Conservation (phyloP, 2,329 filamentous ascomycete species). For the Scytalidium lignicola region DNA sequence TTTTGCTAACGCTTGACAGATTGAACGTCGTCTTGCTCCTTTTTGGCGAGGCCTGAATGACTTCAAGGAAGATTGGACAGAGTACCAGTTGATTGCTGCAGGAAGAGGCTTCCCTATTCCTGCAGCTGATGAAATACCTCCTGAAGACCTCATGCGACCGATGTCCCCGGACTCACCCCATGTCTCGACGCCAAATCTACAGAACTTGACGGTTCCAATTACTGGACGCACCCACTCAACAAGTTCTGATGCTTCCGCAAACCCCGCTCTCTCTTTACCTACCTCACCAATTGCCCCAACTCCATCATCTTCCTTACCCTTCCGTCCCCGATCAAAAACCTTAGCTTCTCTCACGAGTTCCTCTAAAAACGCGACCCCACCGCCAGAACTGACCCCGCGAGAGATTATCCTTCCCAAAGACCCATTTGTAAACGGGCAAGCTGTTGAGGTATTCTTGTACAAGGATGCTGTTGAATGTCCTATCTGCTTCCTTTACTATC, state of each 20-base stretch:
- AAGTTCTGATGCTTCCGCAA: slow-evolving; percentile 65
- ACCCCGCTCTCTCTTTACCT: slow-evolving; percentile 56
- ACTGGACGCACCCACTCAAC: slow-evolving; percentile 70
- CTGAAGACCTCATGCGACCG: slow-evolving; percentile 54
- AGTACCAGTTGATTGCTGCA: slow-evolving; percentile 90
- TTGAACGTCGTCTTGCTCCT: slow-evolving; percentile 85
- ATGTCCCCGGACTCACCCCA: slow-evolving; percentile 39
- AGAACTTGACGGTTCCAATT: slow-evolving; percentile 75
- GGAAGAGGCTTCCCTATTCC: slow-evolving; percentile 81
- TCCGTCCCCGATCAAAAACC: slow-evolving; percentile 84
- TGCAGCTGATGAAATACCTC: slow-evolving; percentile 74
- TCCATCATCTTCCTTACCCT: slow-evolving; percentile 46
- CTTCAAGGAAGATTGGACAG: slow-evolving; percentile 82
- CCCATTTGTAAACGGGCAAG: slow-evolving; percentile 89
- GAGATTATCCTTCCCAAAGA: slow-evolving; percentile 78
- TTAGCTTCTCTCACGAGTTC: slow-evolving; percentile 72
- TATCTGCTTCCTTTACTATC: slow-evolving; percentile 95
- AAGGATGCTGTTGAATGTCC: slow-evolving; percentile 88
- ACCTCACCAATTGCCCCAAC: slow-evolving; percentile 38
- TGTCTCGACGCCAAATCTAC: slow-evolving; percentile 55
- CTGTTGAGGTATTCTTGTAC: slow-evolving; percentile 88
- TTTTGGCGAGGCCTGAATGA: slow-evolving; percentile 95
- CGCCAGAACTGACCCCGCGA: slow-evolving; percentile 66
- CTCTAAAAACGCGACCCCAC: slow-evolving; percentile 64
- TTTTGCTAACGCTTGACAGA: slow-evolving; percentile 49